Conservation (phyloP, 164 flowering plant species). For the Chloranthus sessilifolius region DNA sequence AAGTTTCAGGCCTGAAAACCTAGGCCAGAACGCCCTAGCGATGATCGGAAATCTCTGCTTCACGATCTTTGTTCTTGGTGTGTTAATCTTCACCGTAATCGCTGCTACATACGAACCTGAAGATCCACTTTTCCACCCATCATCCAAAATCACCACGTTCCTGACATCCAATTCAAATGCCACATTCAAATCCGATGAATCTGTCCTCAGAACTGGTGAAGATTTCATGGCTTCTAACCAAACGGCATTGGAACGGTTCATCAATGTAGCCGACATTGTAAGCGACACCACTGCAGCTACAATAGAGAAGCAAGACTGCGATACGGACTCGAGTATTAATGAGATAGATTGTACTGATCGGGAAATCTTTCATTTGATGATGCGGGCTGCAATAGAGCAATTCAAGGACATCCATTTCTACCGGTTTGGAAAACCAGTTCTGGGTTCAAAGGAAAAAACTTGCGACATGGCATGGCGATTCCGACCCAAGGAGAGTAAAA, state of each 20-base stretch:
- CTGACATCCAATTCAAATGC: slow-evolving; percentile 75
- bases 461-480: slow-evolving; percentile 99
- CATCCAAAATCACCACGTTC: slow-evolving; percentile 57
- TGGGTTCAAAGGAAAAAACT: slow-evolving; percentile 47
- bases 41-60: slow-evolving; percentile 77
- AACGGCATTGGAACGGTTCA: slow-evolving; percentile 44
- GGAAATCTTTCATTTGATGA: slow-evolving; percentile 79
- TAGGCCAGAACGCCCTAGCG: slow-evolving; percentile 68
- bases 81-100: slow-evolving; percentile 75
- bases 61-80: slow-evolving; percentile 61
- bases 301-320: too few species aligned
- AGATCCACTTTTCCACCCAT: slow-evolving; percentile 81
- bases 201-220: slow-evolving; percentile 77
- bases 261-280: slow-evolving; percentile 53
- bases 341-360: slow-evolving; percentile 70
- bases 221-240: slow-evolving; percentile 64
- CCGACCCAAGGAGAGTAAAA: slow-evolving; percentile 86
- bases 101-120: slow-evolving; percentile 89
- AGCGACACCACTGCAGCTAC: neutral
- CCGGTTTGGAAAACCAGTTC: slow-evolving; percentile 75
- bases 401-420: slow-evolving; percentile 86
- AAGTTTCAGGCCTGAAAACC: slow-evolving; percentile 66
- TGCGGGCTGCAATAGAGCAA: slow-evolving; percentile 61
- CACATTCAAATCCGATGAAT: slow-evolving; percentile 59
- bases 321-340: slow-evolving; percentile 22